Conservation (phyloP, 169 alveolate species). For the Cryptosporidium parvum region DNA sequence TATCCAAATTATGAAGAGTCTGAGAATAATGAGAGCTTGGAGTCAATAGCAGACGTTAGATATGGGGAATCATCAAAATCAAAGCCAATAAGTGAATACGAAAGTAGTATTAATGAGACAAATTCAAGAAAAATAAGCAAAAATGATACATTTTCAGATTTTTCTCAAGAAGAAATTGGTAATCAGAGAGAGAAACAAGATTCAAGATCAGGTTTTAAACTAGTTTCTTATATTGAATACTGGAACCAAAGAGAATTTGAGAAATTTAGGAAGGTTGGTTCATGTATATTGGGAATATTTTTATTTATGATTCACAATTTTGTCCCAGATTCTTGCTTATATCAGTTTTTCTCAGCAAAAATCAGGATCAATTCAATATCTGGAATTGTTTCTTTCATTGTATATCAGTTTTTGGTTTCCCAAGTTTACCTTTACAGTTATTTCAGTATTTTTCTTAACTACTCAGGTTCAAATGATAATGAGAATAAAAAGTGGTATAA, state of each 20-base stretch:
- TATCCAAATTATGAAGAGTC: conserved; percentile 45
- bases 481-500: conserved; percentile 3
- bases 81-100: neutral
- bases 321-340: conserved; percentile 14
- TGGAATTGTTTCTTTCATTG: neutral
- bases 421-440: neutral
- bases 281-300: conserved; percentile 20
- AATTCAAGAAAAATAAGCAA: neutral
- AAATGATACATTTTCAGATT: neutral
- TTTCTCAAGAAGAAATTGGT: neutral
- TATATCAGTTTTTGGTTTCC: neutral
- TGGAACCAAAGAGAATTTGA: neutral
- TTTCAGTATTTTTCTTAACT: neutral
- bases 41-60: neutral
- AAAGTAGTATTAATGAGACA: neutral
- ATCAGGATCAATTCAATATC: neutral
- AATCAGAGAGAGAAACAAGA: neutral
- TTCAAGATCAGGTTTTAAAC: neutral
- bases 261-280: neutral
- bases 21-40: neutral
- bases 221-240: neutral
- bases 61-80: neutral
- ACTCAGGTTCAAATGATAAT: neutral
- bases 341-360: neutral
- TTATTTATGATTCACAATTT: conserved; percentile 16